Conservation (phyloP, 1,284 basidiomycete species). For the Ceraceosorus bombacis region DNA sequence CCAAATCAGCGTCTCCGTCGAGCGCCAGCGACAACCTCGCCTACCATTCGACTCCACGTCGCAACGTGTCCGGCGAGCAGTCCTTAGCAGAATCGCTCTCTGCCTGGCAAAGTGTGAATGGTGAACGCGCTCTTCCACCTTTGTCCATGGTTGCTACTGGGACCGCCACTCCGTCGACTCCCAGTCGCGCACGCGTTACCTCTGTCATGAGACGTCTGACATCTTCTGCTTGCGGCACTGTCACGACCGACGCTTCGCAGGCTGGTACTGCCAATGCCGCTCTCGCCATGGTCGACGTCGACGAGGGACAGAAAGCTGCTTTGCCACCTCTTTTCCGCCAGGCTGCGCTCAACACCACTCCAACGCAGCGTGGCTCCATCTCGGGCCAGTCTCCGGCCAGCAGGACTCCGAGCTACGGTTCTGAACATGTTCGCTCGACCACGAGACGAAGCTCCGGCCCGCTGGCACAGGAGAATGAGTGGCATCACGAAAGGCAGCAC, state of each 20-base stretch:
- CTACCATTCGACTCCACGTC: no score
- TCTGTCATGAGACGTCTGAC: not conserved
- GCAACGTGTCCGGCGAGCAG: no score
- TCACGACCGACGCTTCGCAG: not conserved
- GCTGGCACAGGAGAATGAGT: not conserved
- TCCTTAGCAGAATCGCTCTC: not conserved
- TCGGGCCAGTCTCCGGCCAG: not conserved
- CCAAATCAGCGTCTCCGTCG: no score
- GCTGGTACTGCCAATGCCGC: constrained; percentile 3
- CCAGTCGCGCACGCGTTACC: not conserved
- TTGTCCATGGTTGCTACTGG: not conserved
- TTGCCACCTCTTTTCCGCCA: not conserved
- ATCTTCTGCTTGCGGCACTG: not conserved
- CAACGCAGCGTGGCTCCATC: not conserved
- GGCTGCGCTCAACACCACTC: not conserved
- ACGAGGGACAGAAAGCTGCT: constrained; percentile 7
- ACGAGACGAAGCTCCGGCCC: not conserved
- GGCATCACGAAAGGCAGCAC: not conserved
- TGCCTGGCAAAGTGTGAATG: not conserved
- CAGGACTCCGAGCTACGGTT: not conserved
- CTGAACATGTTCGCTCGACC: not conserved
- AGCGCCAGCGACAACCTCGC: no score
- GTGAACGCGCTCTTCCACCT: not conserved
- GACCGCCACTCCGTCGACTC: not conserved
- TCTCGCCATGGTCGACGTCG: constrained; percentile 6